Percentiles rank a stretch among this genome's conserved stretches.
Evolutionary conservation across 192 early-diverging fungal species (phyloP).

Genomic region (Diversispora epigaea): DNA sequence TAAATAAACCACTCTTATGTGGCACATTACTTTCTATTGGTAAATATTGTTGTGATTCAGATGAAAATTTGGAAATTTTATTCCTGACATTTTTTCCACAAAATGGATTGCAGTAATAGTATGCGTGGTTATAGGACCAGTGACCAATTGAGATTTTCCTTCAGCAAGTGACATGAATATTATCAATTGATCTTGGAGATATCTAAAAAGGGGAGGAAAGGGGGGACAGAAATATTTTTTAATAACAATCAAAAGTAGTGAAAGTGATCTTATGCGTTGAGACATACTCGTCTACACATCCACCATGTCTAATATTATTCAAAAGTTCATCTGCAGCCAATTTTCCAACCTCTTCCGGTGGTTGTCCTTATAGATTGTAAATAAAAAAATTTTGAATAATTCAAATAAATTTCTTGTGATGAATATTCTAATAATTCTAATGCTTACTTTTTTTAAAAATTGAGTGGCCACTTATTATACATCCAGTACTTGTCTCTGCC

Average conservation of each 20-base stretch:
- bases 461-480: slow-evolving; percentile 37
- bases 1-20: background rate
- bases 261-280: too few species aligned
- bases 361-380: background rate
- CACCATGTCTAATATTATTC: slow-evolving; percentile 34
- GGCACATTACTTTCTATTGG: background rate
- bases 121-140: slow-evolving; percentile 41
- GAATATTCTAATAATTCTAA: background rate
- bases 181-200: slow-evolving; percentile 48
- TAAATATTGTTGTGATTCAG: background rate
- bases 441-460: slow-evolving; percentile 21
- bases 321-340: slow-evolving; percentile 36
- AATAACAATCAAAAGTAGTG: background rate
- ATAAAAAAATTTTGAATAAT: background rate
- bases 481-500: slow-evolving; percentile 42
- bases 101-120: slow-evolving; percentile 41
- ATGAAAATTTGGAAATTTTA: slow-evolving; percentile 3
- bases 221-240: background rate
- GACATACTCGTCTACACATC: slow-evolving; percentile 43
- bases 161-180: slow-evolving; percentile 47
- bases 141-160: slow-evolving; percentile 37
- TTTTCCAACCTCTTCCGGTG: slow-evolving; percentile 29
- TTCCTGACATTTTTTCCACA: slow-evolving; percentile 35
- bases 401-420: too few species aligned
- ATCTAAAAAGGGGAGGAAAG: background rate